Base-by-base conservation (phyloP, 1,139 yeast genomes). In the Debaryomycetaceae sp. region DNA sequence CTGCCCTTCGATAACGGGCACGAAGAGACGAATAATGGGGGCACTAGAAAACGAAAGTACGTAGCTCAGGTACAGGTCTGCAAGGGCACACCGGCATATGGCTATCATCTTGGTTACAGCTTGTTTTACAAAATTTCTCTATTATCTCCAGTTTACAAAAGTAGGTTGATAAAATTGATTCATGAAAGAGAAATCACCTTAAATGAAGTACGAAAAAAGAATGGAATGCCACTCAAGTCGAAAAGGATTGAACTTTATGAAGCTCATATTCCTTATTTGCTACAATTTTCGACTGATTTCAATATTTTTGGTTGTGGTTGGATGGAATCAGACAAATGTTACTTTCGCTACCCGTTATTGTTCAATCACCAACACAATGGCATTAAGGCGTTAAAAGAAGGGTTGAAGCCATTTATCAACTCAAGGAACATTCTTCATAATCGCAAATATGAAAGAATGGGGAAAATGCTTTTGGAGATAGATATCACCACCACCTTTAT, bases 281-380 rank as follows among this genome's bases (percentile, higher is more conserved):
- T 88, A 15, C 97, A 92, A 54, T 88, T 92, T 55, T 61, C 87
- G 31, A 71, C 87, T 0, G 98, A 94, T 55, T 88, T 75, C 60
- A 91, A 91, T 53, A 62, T 91, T 30, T 87, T 75, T 58, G 95
- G 96, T 0, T 87, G 97, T 59, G 83, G 84, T 5, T 85, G 94
- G 89, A 46, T 92, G 30, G 65, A 71, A 17, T 40, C 75, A 43
- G 42, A 48, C 26, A 39, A 52, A 2, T 56, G 61, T 33, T 65
- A 58, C 41, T 73, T 73, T 55, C 51, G 81, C 36, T 50, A 55
- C 7, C 81, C 81, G 0, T 36, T 75, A 1, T 44, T 69, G 5
- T 44, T 49, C 6, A 24, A 41, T 5, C 33, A 38, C 35, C 3
- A 26, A n/a, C 11, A 13, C 16, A 30, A 29, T 13, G 31, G 37